phyloP scores from a whole-genome alignment of 1,139 yeast genomes.

The Tardiomyces depauwii region DNA sequence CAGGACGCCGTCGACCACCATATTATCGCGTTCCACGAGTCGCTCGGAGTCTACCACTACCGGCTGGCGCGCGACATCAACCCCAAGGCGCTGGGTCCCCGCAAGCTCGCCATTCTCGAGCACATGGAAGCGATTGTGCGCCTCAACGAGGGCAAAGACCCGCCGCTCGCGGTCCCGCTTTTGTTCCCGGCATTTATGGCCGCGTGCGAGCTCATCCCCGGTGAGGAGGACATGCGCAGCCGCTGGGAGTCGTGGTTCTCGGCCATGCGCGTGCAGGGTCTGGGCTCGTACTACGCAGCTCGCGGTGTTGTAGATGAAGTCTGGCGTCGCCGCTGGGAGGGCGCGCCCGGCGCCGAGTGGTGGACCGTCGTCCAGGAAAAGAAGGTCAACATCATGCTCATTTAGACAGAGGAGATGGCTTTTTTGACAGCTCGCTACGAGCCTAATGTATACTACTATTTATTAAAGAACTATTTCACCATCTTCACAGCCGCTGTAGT shows the following conservation, averaged over 20 bases:
- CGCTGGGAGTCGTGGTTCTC: slow-evolving; percentile 76
- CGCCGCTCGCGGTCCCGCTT: slow-evolving; percentile 58
- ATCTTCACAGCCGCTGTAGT: too few relatives aligned
- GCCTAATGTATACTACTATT: too few relatives aligned
- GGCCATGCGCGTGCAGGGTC: slow-evolving; percentile 58
- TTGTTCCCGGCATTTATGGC: slow-evolving; percentile 89
- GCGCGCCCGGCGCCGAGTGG: slow-evolving; percentile 68
- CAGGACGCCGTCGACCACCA: slow-evolving; percentile 74
- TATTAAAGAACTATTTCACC: too few relatives aligned
- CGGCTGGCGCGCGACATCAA: slow-evolving; percentile 49
- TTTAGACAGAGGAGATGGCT: too few relatives aligned
- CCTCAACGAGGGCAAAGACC: slow-evolving; percentile 39
- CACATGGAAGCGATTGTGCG: slow-evolving; percentile 56
- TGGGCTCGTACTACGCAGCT: slow-evolving; percentile 83
- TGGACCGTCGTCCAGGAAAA: slow-evolving; percentile 44
- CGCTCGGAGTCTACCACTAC: slow-evolving; percentile 62
- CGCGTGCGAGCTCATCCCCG: slow-evolving; percentile 60
- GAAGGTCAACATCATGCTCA: slow-evolving; percentile 1
- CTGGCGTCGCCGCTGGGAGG: slow-evolving; percentile 56
- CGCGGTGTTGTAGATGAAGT: slow-evolving; percentile 77
- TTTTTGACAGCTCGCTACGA: too few relatives aligned
- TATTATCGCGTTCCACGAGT: slow-evolving; percentile 68
- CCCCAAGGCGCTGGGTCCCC: slow-evolving; percentile 43
- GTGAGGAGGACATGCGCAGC: slow-evolving; percentile 41
- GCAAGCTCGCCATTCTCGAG: slow-evolving; percentile 48